Evolutionary conservation across 2,329 filamentous ascomycete species (phyloP).

Genomic region (Scolecobasidium constrictum): DNA sequence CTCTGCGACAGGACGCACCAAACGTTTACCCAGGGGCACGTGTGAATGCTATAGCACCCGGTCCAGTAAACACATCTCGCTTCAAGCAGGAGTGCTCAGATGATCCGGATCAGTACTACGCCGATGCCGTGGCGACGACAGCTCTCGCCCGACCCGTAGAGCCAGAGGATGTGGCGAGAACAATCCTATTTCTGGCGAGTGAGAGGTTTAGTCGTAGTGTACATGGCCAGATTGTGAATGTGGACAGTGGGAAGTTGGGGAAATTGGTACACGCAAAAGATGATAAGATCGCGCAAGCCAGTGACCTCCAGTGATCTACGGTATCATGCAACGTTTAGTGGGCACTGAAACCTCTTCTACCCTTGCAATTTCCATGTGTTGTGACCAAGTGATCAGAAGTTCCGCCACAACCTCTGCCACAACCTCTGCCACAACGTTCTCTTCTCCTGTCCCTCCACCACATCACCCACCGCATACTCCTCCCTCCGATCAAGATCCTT

Average conservation of each 20-base stretch:
- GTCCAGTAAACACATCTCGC: conserved; percentile 32
- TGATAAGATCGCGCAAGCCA: conserved; percentile 13
- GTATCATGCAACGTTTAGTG: no score
- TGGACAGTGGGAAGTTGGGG: conserved; percentile 36
- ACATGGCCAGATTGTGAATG: conserved; percentile 33
- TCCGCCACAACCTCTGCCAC: neutral
- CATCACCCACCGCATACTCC: neutral
- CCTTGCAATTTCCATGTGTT: no score
- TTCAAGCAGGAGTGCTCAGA: conserved; percentile 30
- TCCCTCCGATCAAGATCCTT: conserved; percentile 22
- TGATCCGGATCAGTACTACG: conserved; percentile 28
- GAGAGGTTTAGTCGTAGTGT: conserved; percentile 33
- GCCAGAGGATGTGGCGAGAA: conserved; percentile 30
- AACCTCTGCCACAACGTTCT: conserved; percentile 1
- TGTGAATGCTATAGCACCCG: conserved; percentile 37
- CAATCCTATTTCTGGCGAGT: conserved; percentile 35
- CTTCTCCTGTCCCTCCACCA: neutral
- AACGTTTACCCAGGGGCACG: conserved; percentile 23
- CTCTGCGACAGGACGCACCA: conserved; percentile 29
- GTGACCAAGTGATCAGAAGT: no score
- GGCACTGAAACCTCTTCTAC: no score
- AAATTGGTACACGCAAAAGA: conserved; percentile 30
- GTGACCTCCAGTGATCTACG: no score
- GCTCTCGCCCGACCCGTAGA: conserved; percentile 28
- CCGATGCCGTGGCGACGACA: conserved; percentile 33